Evolutionary conservation across 306 rosid species (phyloP), one percentile per base, ranked within the genome.

Genomic region (Quercus suber): DNA sequence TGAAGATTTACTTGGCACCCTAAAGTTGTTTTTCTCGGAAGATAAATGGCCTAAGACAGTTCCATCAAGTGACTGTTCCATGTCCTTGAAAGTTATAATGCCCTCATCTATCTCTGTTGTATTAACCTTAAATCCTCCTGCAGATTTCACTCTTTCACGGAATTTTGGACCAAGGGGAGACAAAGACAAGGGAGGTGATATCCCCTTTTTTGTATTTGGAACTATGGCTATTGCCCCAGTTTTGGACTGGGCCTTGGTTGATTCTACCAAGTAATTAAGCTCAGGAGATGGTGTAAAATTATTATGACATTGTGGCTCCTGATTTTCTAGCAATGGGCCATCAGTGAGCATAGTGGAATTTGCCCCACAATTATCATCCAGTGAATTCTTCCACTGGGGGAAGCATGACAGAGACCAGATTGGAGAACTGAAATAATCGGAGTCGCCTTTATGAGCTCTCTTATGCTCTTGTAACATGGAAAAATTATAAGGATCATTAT

Each of bases 151-250:
- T 83, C 79, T 83, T 87, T 78, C 81, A 75, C 82, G 71, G 49
- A 71, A 74, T 57, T 82, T 85, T 73, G 86, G 93, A 73, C 97
- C 92, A 64, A 91, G 87, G 56, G 98, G 97, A 79, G 97, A 93
- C 74, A 90, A 76, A 57, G 93, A 89, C 72, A 81, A 79, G 28
- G 90, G 78, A 28, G 90, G 87, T 11, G 89, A 79, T 28, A 73
- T 64, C 57, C 45, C 79, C 58, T 77, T 83, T 45, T 71, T 79
- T 18, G 75, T 86, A 58, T 85, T 78, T 28, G 73, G 87, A 63
- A 86, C 82, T 81, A 88, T 81, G 20, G 80, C 60, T 78, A 87
- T 74, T 27, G 85, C 80, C 5, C 74, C 69, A 20, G 87, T 73
- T 68, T 69, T 75, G 70, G 83, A 73, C 71, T 83, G 79, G 71